These are phyloP conservation scores for Leccinum angustisporum DNA, from an alignment of 1,284 basidiomycete genomes.

Conservation along the genomic window DNA sequence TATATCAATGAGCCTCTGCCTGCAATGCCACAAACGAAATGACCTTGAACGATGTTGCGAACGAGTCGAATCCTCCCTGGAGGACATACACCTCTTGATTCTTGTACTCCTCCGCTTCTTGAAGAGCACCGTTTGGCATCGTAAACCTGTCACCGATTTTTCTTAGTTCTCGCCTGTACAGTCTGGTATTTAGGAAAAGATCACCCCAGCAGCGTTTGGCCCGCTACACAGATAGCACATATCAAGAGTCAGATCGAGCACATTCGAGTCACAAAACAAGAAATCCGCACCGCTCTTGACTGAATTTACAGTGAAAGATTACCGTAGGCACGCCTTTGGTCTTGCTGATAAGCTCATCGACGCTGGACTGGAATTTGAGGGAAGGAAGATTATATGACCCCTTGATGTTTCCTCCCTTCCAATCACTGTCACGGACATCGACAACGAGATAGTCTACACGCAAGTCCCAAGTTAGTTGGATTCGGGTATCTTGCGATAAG, in stretches of 20 bases:
- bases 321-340: slow-evolving; percentile 61
- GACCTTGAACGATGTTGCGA: slow-evolving; percentile 69
- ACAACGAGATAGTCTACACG: slow-evolving; percentile 63
- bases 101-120: slow-evolving; percentile 37
- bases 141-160: slow-evolving; percentile 52
- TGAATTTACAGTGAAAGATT: slow-evolving; percentile 75
- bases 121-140: slow-evolving; percentile 52
- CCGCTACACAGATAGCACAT: slow-evolving; percentile 45
- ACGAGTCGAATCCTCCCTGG: slow-evolving; percentile 67
- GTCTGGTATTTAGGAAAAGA: slow-evolving; percentile 13
- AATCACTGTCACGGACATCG: slow-evolving; percentile 79
- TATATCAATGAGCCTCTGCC: slow-evolving; percentile 6
- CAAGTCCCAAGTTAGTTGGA: background rate
- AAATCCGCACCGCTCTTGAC: slow-evolving; percentile 65
- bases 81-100: slow-evolving; percentile 62
- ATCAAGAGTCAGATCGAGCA: slow-evolving; percentile 6
- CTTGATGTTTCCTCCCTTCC: slow-evolving; percentile 72
- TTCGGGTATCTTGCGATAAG: background rate
- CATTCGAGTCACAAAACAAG: background rate
- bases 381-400: slow-evolving; percentile 63
- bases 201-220: slow-evolving; percentile 69
- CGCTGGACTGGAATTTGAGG: slow-evolving; percentile 50
- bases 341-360: slow-evolving; percentile 58
- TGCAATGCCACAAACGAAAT: background rate
- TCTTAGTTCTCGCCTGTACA: slow-evolving; percentile 4